Percentiles rank a stretch among this genome's conserved stretches.
phyloP scores from a whole-genome alignment of 441 rosid species.

The Rhodomyrtus psidioides region DNA sequence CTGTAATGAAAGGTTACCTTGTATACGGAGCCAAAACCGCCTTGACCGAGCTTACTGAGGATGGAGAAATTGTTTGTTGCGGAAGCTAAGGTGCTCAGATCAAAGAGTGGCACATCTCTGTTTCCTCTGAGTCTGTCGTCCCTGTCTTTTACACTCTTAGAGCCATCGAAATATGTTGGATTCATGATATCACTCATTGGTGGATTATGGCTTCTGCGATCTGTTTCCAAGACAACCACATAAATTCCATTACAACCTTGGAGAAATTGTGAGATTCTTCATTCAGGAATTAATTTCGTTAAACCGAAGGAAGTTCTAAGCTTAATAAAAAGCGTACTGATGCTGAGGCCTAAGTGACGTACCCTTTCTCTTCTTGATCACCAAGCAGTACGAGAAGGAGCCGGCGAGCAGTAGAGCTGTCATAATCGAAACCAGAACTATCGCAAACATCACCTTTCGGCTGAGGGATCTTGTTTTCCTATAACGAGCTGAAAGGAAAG shows the following conservation, averaged over 20 bases:
- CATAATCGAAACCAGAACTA: not conserved
- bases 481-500: not conserved
- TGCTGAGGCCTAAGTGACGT: not conserved
- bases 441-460: not conserved
- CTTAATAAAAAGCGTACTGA: not conserved
- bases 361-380: not conserved
- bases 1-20: conserved; percentile 7
- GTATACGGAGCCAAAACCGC: conserved; percentile 38
- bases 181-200: rapidly evolving
- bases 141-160: not conserved
- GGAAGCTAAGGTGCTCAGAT: conserved; percentile 5
- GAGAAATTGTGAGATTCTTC: not conserved
- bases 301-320: not conserved
- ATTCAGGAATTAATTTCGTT: not conserved
- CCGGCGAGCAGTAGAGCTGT: not conserved
- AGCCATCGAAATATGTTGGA: not conserved
- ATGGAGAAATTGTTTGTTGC: conserved; percentile 24
- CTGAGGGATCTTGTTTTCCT: not conserved
- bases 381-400: not conserved
- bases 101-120: conserved; percentile 5
- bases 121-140: not conserved
- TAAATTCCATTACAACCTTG: not conserved
- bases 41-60: conserved; percentile 21
- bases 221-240: no score
- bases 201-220: not conserved